A percentile compares a stretch with the other conserved stretches of the same genome.
Conservation (phyloP, 257 asterid genomes). For the Ilex aquifolium region DNA sequence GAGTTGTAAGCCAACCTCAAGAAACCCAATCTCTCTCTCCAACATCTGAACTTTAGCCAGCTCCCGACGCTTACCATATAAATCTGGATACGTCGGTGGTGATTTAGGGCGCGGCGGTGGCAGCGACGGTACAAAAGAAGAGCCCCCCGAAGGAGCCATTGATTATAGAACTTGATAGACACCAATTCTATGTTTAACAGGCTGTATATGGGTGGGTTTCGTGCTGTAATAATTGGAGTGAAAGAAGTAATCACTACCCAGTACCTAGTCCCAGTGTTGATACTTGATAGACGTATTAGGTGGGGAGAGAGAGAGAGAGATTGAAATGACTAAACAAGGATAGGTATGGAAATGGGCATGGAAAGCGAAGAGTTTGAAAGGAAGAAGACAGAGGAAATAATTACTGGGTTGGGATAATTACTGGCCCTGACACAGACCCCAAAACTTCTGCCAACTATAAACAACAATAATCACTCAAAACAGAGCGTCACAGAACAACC, state of each 20-base stretch:
- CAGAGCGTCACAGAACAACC: constrained; percentile 14
- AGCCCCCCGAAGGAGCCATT: constrained; percentile 33
- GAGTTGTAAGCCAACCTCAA: constrained; percentile 42
- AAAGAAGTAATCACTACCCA: neutral
- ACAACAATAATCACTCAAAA: constrained; percentile 27
- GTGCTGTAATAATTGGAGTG: too few species aligned
- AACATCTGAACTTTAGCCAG: constrained; percentile 66
- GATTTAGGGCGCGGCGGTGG: constrained; percentile 90
- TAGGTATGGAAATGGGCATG: constrained; percentile 14
- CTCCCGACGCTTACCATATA: constrained; percentile 82
- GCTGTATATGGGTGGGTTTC: too few species aligned
- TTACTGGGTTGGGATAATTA: constrained; percentile 18
- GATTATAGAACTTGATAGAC: too few species aligned
- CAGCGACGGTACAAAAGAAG: constrained; percentile 39
- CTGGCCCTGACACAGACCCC: constrained; percentile 23
- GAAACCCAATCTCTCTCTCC: constrained; percentile 82
- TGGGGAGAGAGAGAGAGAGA: constrained; percentile 11
- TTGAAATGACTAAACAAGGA: constrained; percentile 7
- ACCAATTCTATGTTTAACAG: too few species aligned
- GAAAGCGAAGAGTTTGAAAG: constrained; percentile 7
- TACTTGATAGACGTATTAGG: neutral
- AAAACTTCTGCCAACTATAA: constrained; percentile 52
- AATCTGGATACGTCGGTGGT: constrained; percentile 86
- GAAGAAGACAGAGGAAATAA: constrained; percentile 10
- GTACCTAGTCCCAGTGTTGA: neutral